Base-by-base conservation (phyloP, 2,329 filamentous ascomycete genomes). In the Ophiostoma sp. region DNA sequence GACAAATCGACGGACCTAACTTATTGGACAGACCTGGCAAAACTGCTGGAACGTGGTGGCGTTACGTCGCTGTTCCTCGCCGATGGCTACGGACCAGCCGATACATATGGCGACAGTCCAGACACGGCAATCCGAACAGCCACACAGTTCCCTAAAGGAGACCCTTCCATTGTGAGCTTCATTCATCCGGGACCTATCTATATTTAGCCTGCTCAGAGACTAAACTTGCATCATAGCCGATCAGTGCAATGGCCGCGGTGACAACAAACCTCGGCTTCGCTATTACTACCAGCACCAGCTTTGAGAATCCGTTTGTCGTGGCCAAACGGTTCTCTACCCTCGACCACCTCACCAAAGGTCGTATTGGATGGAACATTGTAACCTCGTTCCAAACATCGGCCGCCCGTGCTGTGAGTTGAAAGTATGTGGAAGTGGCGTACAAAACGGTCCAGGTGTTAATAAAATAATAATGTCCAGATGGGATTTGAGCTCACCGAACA, bases 281-380 rank as follows among this genome's bases (percentile, higher is more conserved):
- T 8, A 55, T 55, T 9, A 55, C 49, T 9, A 55, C 49, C n/a
- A 55, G 49, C 49, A 55, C 49, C n/a, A 55, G 49, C n/a, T 55
- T 55, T 55, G 49, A 55, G 27, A 55, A 55, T 11, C 49, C 49
- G 4, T 55, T 55, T 55, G 49, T 55, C n/a, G 49, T 55, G n/a
- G 49, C 49, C 49, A 55, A 55, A 9, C 49, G 49, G n/a, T 55
- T 55, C 18, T 55, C 49, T 7, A 55, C 49, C n/a, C 7, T 55
- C 4, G 58, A 41, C 14, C 58, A 62, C 40, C 38, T 62, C 9
- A 62, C 58, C 27, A 62, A 62, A 36, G 58, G 58, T 14, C 58
- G 58, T 9, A 62, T 41, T 14, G 58, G 58, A 8, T 62, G 58
- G 58, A 62, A 62, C 36, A 41, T 62, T 38, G 58, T 62, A 62